Base-by-base conservation (phyloP, 2,329 filamentous ascomycete species). In the Xylariaceae sp. region DNA sequence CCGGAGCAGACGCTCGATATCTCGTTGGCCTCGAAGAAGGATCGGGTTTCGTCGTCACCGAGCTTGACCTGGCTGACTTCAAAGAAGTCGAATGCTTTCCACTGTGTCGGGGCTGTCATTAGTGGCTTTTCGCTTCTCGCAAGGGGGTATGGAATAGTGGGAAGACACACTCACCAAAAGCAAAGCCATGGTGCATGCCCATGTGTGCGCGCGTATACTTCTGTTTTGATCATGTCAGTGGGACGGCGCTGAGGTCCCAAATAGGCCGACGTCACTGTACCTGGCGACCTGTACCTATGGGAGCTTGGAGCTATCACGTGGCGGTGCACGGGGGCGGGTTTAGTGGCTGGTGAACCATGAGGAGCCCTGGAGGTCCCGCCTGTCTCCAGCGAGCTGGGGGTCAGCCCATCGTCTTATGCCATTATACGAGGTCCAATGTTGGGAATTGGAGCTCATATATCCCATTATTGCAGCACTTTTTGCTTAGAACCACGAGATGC, bases 21-120 rank as follows among this genome's bases (percentile, higher is more conserved):
- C 62, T 91, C 90, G 68, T 82, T 83, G 81, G 89, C 88, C 71
- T 92, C 87, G 75, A 95, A 88, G 67, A 91, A 80, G 66, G 84
- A 81, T 62, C 85, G 84, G 68, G 84, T 87, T 68, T 95, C 90
- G 66, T 87, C 87, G 70, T 95, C 88, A 62, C 82, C 82, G 64
- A 92, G 80, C 67, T 87, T 84, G 71, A 97, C 86, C 69, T 89
- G 87, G 69, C 85, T 85, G 71, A 96, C 90, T 74, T 97, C 90
- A 82, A 99, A 97, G 86, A 99, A 99, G 80, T 96, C 92, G 78
- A 99, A 99, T 63, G 88, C 87, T 88, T 97, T 97, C 93, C 94
- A 97, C 93, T 96, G 61, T 6, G 17, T 14, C 11, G 16, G 22
- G 10, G 14, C 6, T 45, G 17, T n/a, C 10, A 48, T 63, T 55